These are phyloP conservation scores for Podila epicladia DNA, from an alignment of 192 early-diverging fungal genomes.

Conservation along the genomic window DNA sequence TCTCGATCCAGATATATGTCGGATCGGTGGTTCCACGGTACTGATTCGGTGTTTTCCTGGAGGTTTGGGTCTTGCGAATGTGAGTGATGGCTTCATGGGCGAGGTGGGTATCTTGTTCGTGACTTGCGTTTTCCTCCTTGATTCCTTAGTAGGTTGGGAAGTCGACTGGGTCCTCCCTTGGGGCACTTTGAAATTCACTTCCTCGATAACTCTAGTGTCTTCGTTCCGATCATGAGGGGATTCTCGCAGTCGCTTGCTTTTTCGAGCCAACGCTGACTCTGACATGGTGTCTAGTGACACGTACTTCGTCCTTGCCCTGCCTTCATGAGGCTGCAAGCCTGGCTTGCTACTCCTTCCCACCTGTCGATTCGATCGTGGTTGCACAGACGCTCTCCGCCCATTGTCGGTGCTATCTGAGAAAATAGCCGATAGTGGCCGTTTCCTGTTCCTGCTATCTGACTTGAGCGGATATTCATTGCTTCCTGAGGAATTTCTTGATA, in stretches of 20 bases:
- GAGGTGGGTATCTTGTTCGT: not conserved
- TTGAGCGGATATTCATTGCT: not conserved
- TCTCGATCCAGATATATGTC: not conserved
- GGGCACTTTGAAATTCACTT: too few relatives aligned
- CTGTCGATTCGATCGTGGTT: not conserved
- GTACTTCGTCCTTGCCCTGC: not conserved
- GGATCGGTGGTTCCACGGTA: not conserved
- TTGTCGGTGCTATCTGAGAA: not conserved
- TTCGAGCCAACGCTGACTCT: not conserved
- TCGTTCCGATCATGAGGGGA: too few relatives aligned
- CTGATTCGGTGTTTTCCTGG: slow-evolving; percentile 17
- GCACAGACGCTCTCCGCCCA: not conserved
- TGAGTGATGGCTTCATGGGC: not conserved
- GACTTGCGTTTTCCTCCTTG: not conserved
- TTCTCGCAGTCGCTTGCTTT: slow-evolving; percentile 8
- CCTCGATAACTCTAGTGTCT: too few relatives aligned
- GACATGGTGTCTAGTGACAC: too few relatives aligned
- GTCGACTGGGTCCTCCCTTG: too few relatives aligned
- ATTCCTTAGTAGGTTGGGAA: not conserved
- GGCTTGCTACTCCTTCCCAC: not conserved
- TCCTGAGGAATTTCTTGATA: not conserved
- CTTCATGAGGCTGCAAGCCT: not conserved
- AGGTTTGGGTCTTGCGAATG: slow-evolving; percentile 20
- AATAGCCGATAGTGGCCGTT: slow-evolving; percentile 17
- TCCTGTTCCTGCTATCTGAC: slow-evolving; percentile 3